Base-by-base conservation (phyloP, 78 protist genomes). In the Dictyostelium brefeldianum region DNA sequence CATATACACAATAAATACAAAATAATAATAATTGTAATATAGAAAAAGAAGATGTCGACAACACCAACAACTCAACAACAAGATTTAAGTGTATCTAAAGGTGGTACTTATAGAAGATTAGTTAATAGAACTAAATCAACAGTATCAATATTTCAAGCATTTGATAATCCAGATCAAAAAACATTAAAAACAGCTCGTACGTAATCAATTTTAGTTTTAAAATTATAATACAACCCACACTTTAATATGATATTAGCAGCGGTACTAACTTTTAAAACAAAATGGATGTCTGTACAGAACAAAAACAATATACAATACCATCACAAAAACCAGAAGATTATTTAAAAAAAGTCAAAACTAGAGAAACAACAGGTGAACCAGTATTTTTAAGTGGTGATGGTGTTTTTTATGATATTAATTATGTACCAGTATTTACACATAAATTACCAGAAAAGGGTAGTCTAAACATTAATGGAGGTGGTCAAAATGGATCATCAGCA, bases 361-460 rank as follows among this genome's bases (percentile, higher is more conserved):
- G 67, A 25, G 75, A 54, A 67, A 69, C 81, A 46, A 51, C 91
- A 27, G 82, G 82, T 25, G 77, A 67, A 56, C 83, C 91, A 59
- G 82, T 84, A 43, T 84, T 74, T 59, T 73, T 84, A 64, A 51
- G 73, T 17, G 47, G 36, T n/a, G 91, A 84, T 84, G 91, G 91
- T 56, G 78, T 65, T 14, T 84, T 84, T 59, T 84, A 84, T 31
- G 91, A 84, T 84, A 84, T 84, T 31, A 71, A 84, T 59, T 84
- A 84, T 84, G 59, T 74, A 22, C 91, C 70, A 20, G 91, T 59
- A 31, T 74, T 84, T 50, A 74, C 78, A 74, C 74, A 84, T 46
- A 83, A 83, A 31, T 17, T 29, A 59, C 85, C 85, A n/a, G 85
- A 80, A 4, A 27, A 56, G 36, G 50, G 36, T 31, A 78, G 53